Conservation (phyloP, 139 green algal genomes). For the Chlamydomonas sp. region DNA sequence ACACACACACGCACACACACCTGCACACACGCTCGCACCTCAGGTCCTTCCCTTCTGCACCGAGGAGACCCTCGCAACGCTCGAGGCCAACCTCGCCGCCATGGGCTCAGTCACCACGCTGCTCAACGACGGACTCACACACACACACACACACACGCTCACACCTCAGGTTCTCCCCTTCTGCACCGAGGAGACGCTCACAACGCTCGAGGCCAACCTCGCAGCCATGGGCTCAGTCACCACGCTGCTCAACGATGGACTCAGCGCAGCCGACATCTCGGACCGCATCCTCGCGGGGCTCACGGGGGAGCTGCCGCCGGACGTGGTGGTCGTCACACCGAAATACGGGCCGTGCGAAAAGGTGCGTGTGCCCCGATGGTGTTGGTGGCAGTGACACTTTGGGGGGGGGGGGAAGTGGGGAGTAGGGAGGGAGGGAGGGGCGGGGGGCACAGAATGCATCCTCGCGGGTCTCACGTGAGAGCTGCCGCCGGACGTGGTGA, state of each 20-base stretch:
- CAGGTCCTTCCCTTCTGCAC: slow-evolving; percentile 82
- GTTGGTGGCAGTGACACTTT: neutral
- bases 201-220: slow-evolving; percentile 71
- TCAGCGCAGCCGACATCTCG: slow-evolving; percentile 45
- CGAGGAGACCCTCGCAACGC: slow-evolving; percentile 70
- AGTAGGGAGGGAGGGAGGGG: no score
- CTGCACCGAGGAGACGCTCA: slow-evolving; percentile 77
- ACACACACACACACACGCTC: no score
- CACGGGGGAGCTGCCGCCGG: slow-evolving; percentile 27
- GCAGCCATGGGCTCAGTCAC: slow-evolving; percentile 45
- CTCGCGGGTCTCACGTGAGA: slow-evolving; percentile 11
- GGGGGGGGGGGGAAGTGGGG: no score
- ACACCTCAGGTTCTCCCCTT: slow-evolving; percentile 86
- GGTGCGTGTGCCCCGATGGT: neutral
- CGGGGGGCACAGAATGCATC: slow-evolving; percentile 1
- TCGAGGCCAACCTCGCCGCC: slow-evolving; percentile 67
- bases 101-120: slow-evolving; percentile 55
- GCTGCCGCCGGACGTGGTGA: slow-evolving; percentile 27
- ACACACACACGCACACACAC: no score
- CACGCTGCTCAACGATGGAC: slow-evolving; percentile 54
- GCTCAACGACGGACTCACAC: slow-evolving; percentile 49
- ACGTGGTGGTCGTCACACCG: slow-evolving; percentile 38
- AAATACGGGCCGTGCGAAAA: slow-evolving; percentile 74
- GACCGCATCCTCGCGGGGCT: neutral
- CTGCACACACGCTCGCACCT: slow-evolving; percentile 11